phyloP scores from a whole-genome alignment of 176 grass and related monocot species.

The Carex cristatella region DNA sequence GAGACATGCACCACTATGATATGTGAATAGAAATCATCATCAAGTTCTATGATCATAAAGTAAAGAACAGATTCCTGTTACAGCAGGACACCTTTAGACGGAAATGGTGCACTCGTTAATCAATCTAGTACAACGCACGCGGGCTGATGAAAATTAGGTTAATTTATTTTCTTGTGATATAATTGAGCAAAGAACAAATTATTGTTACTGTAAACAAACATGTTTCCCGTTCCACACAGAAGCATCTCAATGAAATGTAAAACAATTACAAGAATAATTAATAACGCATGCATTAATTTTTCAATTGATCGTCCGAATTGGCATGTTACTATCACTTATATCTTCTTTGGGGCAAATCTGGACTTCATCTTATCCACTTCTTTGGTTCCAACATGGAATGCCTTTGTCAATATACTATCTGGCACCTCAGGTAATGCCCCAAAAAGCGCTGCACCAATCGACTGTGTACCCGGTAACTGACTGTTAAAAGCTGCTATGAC shows the following conservation, averaged over 20 bases:
- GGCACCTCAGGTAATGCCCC: constrained; percentile 15
- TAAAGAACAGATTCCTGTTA: too few relatives aligned
- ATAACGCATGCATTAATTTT: not conserved
- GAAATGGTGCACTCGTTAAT: too few relatives aligned
- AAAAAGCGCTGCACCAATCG: constrained; percentile 3
- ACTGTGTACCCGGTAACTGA: constrained; percentile 18
- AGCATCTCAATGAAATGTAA: not conserved
- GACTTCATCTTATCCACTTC: constrained; percentile 22
- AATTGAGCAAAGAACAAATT: not conserved
- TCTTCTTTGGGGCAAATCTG: constrained; percentile 23
- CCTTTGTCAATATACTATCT: constrained; percentile 15
- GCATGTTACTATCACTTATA: not conserved
- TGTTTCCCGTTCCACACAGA: not conserved
- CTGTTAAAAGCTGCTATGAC: constrained; percentile 26
- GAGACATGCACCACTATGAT: too few relatives aligned
- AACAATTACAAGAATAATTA: not conserved
- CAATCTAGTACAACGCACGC: not conserved
- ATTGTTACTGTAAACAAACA: not conserved
- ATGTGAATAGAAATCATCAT: too few relatives aligned
- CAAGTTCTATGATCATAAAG: too few relatives aligned
- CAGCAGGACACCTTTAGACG: too few relatives aligned
- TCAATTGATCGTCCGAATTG: not conserved
- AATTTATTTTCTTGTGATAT: not conserved
- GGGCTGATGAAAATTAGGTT: not conserved
- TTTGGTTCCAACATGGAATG: constrained; percentile 25